phyloP scores from a whole-genome alignment of 2,329 filamentous ascomycete genomes.

The Diaporthe capsici region DNA sequence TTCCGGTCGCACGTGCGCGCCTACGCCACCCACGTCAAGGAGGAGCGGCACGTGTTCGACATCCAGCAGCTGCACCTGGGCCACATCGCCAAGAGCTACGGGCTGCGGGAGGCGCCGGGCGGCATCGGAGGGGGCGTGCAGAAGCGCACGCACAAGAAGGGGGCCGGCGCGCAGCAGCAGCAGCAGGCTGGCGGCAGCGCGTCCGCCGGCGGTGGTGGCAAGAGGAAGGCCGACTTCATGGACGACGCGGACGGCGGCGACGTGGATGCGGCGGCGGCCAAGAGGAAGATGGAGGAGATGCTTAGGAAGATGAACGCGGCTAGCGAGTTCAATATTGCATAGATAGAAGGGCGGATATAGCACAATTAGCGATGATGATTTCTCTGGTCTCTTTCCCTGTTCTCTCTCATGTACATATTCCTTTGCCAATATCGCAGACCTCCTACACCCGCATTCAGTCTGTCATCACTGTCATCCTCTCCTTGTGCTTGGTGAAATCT shows the following conservation, averaged over 20 bases:
- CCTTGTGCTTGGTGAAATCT: neutral
- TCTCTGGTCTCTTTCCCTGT: neutral
- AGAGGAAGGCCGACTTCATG: conserved; percentile 51
- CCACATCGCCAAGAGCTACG: conserved; percentile 95
- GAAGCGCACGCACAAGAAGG: conserved; percentile 59
- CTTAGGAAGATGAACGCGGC: conserved; percentile 68
- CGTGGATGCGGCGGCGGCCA: conserved; percentile 71
- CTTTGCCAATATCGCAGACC: neutral
- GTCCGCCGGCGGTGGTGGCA: conserved; percentile 31
- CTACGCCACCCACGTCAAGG: conserved; percentile 92
- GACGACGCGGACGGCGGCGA: conserved; percentile 58
- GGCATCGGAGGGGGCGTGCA: conserved; percentile 77
- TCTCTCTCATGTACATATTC: neutral
- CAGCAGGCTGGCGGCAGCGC: conserved; percentile 38
- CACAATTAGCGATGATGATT: neutral
- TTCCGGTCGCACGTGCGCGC: conserved; percentile 95
- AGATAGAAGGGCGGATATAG: neutral
- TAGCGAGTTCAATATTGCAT: conserved; percentile 76
- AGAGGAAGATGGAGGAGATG: conserved; percentile 76
- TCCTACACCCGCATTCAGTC: too few relatives aligned
- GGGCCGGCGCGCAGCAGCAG: conserved; percentile 49
- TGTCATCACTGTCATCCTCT: too few relatives aligned
- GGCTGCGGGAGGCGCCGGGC: conserved; percentile 87
- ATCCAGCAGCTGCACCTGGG: conserved; percentile 92
- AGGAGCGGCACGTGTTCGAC: conserved; percentile 89